phyloP scores from a whole-genome alignment of 495 filamentous ascomycete species.

The Penicillium canariense region DNA sequence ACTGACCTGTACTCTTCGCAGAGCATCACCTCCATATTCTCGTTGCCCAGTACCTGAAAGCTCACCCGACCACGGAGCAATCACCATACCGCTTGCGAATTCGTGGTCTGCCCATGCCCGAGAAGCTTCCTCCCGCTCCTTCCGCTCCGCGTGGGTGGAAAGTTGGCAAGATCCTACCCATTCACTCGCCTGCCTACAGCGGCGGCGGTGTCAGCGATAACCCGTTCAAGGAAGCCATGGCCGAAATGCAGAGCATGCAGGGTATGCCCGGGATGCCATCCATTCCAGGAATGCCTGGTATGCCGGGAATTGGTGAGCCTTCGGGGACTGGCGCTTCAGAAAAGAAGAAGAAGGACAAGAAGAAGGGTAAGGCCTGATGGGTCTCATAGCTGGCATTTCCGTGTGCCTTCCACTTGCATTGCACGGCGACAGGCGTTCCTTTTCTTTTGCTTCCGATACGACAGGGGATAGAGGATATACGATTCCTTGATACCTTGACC shows the following conservation, averaged over 20 bases:
- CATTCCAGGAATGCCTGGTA: conserved; percentile 44
- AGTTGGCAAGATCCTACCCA: conserved; percentile 75
- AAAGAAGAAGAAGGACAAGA: conserved; percentile 53
- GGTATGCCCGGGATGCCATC: conserved; percentile 54
- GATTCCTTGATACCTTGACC: conserved; percentile 18
- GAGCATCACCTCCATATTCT: conserved; percentile 84
- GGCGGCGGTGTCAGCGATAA: conserved; percentile 96
- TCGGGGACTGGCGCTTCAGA: conserved; percentile 37
- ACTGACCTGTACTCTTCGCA: conserved; percentile 21
- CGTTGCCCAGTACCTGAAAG: conserved; percentile 68
- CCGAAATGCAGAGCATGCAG: conserved; percentile 70
- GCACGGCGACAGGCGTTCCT: conserved; percentile 39
- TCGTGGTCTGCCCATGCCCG: conserved; percentile 61
- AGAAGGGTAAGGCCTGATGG: conserved; percentile 44
- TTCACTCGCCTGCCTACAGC: conserved; percentile 83
- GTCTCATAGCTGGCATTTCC: conserved; percentile 1
- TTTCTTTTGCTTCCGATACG: conserved; percentile 16
- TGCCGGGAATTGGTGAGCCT: conserved; percentile 34
- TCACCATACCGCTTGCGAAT: conserved; percentile 64
- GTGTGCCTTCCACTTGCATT: conserved; percentile 31
- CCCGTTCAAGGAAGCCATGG: conserved; percentile 96
- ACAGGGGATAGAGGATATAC: conserved; percentile 21
- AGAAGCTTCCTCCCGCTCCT: conserved; percentile 64
- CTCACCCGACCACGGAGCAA: conserved; percentile 72
- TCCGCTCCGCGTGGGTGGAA: conserved; percentile 91